phyloP scores from a whole-genome alignment of 2,329 filamentous ascomycete genomes.

The Chrysosporium keratinophilum region DNA sequence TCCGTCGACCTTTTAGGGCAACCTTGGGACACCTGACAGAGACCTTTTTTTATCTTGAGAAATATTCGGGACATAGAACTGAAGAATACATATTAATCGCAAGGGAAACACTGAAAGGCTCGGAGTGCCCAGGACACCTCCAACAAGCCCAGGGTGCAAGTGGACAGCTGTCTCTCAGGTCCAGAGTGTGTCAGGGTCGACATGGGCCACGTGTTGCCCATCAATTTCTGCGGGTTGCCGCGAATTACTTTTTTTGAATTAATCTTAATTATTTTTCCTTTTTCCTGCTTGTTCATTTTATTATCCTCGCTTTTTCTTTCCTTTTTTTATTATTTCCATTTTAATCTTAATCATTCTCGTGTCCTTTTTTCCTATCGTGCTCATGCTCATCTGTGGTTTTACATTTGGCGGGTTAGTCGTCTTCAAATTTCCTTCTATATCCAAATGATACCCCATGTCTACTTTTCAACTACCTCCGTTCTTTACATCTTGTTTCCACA shows the following conservation, averaged over 20 bases:
- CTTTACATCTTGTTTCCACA: not conserved
- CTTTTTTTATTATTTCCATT: not conserved
- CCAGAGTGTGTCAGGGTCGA: not conserved
- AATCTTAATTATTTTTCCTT: conserved; percentile 1
- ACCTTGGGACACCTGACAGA: not conserved
- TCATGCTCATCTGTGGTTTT: not conserved
- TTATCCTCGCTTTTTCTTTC: not conserved
- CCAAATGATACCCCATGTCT: conserved; percentile 9
- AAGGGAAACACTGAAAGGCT: not conserved
- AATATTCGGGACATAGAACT: conserved; percentile 9
- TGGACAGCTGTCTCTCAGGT: not conserved
- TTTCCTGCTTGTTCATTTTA: not conserved
- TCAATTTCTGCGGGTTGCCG: conserved; percentile 1
- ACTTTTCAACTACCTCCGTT: conserved; percentile 1
- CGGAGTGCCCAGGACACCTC: not conserved
- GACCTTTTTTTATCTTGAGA: conserved; percentile 7
- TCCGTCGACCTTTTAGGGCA: conserved; percentile 1
- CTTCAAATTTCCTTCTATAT: not conserved
- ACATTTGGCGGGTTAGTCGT: conserved; percentile 5
- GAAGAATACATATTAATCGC: conserved; percentile 5
- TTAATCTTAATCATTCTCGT: not conserved
- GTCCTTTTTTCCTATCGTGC: too few species aligned
- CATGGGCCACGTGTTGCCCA: conserved; percentile 5
- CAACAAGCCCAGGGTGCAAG: not conserved
- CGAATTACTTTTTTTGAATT: conserved; percentile 1